Evolutionary conservation across 352 stramenopile genomes (phyloP).

Genomic region (Phytophthora pseudosyringae): DNA sequence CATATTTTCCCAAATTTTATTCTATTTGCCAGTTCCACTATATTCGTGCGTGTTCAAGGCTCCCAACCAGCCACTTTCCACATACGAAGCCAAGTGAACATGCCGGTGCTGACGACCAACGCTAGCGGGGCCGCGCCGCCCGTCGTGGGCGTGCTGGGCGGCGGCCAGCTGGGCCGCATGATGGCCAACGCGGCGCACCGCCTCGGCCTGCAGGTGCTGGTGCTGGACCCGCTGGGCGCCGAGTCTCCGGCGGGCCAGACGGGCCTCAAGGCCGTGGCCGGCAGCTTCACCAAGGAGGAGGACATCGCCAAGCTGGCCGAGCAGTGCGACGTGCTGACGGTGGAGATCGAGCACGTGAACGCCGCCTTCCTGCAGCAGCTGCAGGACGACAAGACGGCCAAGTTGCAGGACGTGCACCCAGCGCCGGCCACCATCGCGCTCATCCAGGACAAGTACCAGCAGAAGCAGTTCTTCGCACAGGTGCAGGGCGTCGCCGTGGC

Average conservation of each 20-base stretch:
- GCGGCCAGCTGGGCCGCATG: constrained; percentile 98
- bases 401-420: constrained; percentile 72
- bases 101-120: constrained; percentile 61
- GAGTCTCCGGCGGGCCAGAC: constrained; percentile 77
- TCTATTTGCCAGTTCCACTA: too few relatives aligned
- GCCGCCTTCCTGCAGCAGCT: constrained; percentile 91
- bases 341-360: constrained; percentile 99
- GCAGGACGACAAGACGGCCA: constrained; percentile 63
- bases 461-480: constrained; percentile 92
- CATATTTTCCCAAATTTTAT: too few relatives aligned
- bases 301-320: constrained; percentile 76
- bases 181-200: constrained; percentile 97
- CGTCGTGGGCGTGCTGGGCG: constrained; percentile 93
- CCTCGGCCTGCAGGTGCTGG: constrained; percentile 92
- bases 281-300: constrained; percentile 75
- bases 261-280: constrained; percentile 71
- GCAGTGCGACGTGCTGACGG: constrained; percentile 94
- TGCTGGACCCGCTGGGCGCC: constrained; percentile 92
- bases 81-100: constrained; percentile 15
- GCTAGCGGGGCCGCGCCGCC: constrained; percentile 47
- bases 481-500: constrained; percentile 61
- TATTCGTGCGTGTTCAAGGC: too few relatives aligned
- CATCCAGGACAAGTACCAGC: constrained; percentile 97
- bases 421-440: constrained; percentile 92
- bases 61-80: too few relatives aligned